Percentiles rank a stretch among this genome's conserved stretches.
Conservation (phyloP, 352 stramenopile genomes). For the Globisporangium takayamanum region DNA sequence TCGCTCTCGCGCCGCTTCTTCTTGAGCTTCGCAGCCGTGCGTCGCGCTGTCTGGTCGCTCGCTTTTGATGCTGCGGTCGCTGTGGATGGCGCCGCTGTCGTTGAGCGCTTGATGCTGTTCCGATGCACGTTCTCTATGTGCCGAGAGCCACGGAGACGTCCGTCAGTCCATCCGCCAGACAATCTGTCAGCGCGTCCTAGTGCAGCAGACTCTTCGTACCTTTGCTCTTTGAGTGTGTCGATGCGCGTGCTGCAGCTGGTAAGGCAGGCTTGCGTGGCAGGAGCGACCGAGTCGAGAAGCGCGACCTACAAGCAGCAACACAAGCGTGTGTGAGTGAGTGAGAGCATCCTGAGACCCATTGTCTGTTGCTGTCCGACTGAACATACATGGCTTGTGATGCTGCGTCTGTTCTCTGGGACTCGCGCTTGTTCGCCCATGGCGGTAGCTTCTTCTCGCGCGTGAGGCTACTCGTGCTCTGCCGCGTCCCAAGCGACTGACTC, state of each 20-base stretch:
- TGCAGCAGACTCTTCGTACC: neutral
- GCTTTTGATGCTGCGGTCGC: neutral
- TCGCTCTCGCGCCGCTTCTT: slow-evolving; percentile 15
- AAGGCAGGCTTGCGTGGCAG: slow-evolving; percentile 8
- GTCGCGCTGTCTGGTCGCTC: slow-evolving; percentile 5
- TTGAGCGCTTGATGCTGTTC: slow-evolving; percentile 11
- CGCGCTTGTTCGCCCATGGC: slow-evolving; percentile 15
- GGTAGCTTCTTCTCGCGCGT: slow-evolving; percentile 12
- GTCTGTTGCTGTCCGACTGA: neutral
- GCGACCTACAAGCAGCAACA: neutral
- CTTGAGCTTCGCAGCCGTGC: slow-evolving; percentile 4
- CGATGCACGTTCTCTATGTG: slow-evolving; percentile 11
- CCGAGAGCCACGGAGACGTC: neutral
- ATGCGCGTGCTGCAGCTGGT: slow-evolving; percentile 5
- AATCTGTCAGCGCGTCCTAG: neutral
- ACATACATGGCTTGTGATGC: slow-evolving; percentile 12
- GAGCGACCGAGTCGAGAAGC: slow-evolving; percentile 10
- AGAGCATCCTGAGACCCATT: neutral
- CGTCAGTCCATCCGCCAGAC: no score
- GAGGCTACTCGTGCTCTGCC: neutral
- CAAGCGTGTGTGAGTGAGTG: neutral
- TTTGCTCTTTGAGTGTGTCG: slow-evolving; percentile 8
- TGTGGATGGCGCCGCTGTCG: slow-evolving; percentile 6
- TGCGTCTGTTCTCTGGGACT: slow-evolving; percentile 12
- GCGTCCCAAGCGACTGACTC: neutral